Conservation (phyloP, 805 yeast genomes). For the Helenozyma rhizophorensis region DNA sequence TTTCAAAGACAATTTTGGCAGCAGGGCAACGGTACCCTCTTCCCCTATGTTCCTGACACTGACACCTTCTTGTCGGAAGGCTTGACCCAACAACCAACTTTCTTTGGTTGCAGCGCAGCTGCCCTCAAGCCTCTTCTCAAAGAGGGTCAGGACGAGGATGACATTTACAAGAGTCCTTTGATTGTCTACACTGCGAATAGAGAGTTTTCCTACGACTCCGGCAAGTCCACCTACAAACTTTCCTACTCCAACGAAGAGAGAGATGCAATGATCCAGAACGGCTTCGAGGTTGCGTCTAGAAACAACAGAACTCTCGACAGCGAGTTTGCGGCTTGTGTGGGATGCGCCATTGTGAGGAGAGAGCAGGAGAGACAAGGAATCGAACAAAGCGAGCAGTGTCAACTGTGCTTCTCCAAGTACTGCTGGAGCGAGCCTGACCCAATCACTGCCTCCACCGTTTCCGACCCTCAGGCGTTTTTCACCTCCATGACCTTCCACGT, state of each 20-base stretch:
- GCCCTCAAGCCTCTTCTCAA: conserved; percentile 11
- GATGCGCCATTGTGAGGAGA: conserved; percentile 79
- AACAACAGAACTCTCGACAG: conserved; percentile 60
- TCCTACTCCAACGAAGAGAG: conserved; percentile 17
- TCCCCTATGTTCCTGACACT: conserved; percentile 19
- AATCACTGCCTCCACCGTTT: too few species aligned
- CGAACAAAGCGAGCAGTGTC: conserved; percentile 61
- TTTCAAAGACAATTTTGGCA: conserved; percentile 22
- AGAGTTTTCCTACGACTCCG: conserved; percentile 20
- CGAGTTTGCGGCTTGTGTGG: conserved; percentile 68
- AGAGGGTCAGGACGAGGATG: conserved; percentile 1
- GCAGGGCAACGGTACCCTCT: conserved; percentile 18
- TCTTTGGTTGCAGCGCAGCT: conserved; percentile 20
- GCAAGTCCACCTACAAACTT: conserved; percentile 20
- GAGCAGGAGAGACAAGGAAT: conserved; percentile 62
- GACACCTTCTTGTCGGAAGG: conserved; percentile 11
- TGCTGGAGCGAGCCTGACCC: conserved; percentile 51
- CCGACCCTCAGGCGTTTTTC: too few species aligned
- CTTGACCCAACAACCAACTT: conserved; percentile 15
- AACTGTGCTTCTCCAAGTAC: conserved; percentile 60
- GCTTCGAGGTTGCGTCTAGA: conserved; percentile 21
- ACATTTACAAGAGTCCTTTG: conserved; percentile 9
- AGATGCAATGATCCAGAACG: conserved; percentile 20
- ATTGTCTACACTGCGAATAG: conserved; percentile 24
- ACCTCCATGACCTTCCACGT: too few species aligned